Conservation (phyloP, 1,284 basidiomycete species). For the Apiotrichum domesticum region DNA sequence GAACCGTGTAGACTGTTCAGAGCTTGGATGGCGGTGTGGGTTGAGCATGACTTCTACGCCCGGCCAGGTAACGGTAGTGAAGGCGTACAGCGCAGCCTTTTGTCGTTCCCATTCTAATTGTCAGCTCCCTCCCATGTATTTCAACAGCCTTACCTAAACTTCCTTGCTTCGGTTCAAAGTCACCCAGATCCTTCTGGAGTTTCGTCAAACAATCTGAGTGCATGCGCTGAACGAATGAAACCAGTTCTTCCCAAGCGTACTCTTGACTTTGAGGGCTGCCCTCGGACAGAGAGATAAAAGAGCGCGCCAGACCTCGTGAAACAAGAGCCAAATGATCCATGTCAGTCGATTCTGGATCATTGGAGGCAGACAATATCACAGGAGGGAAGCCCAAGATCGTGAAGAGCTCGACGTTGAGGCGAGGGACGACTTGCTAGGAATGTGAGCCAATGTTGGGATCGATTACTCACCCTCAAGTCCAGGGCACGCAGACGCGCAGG, state of each 20-base stretch:
- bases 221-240: slow-evolving; percentile 17
- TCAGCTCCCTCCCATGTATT: not conserved
- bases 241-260: slow-evolving; percentile 18
- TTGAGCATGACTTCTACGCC: slow-evolving; percentile 22
- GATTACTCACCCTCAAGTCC: slow-evolving; percentile 18
- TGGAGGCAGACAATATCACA: not conserved
- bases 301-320: slow-evolving; percentile 15
- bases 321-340: not conserved
- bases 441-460: not conserved
- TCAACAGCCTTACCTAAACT: slow-evolving; percentile 1
- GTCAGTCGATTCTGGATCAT: not conserved
- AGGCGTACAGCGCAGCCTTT: slow-evolving; percentile 22
- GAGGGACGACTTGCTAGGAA: slow-evolving; percentile 2
- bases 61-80: slow-evolving; percentile 18
- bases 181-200: slow-evolving; percentile 4
- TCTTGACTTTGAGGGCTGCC: slow-evolving; percentile 16
- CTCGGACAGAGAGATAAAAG: slow-evolving; percentile 16
- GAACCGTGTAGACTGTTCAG: slow-evolving; percentile 3
- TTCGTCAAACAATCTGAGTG: slow-evolving; percentile 1
- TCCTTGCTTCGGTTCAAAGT: not conserved
- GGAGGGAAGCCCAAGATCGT: slow-evolving; percentile 7
- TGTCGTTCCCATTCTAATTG: slow-evolving; percentile 18
- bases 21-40: slow-evolving; percentile 2
- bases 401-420: slow-evolving; percentile 8
- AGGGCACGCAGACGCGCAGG: slow-evolving; percentile 16